Base-by-base conservation (phyloP, 306 rosid species). In the Pachyrhizus erosus region DNA sequence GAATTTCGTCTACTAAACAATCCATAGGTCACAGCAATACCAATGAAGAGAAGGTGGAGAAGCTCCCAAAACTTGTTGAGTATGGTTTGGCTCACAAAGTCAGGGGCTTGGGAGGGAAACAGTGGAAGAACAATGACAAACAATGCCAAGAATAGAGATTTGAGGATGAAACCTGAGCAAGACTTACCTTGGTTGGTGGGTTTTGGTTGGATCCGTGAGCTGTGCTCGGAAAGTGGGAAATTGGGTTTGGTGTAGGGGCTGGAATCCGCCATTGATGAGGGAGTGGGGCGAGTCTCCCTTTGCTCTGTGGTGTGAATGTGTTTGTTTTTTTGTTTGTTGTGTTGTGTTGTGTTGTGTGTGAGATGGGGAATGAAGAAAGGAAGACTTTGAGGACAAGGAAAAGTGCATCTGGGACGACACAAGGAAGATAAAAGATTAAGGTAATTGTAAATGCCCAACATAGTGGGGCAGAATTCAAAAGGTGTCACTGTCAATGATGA, bases 21-120 rank as follows among this genome's bases (percentile, higher is more conserved):
- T 0, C 98, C 98, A 52, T 94, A 94, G 10, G 96, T 88, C 9
- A 94, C 93, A 84, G 88, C 97, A 92, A 92, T 92, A 88, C 94
- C 98, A 73, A 92, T 82, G 76, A 94, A 85, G 26, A 91, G 83
- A 77, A 94, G 92, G 82, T 92, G 94, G 73, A 92, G 57, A 12
- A 94, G 93, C 88, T 94, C 98, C 97, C 97, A 94, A 54, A 87
- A 83, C 87, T 91, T 94, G 45, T 87, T 82, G 74, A 90, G 75
- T 8, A 90, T 42, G 8, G 92, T 84, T 68, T 90, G 88, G 82
- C 78, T 84, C 79, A 96, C 42, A 83, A 93, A 91, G 0, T 92
- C 97, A 33, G 99, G 99, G 77, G 98, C 94, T 88, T 96, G 90
- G 23, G 97, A 93, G 70, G 98, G 99, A 80, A 96, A 96, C 2